These are phyloP conservation scores for Plasmodium vinckei DNA, from an alignment of 169 alveolate genomes.

Conservation along the genomic window DNA sequence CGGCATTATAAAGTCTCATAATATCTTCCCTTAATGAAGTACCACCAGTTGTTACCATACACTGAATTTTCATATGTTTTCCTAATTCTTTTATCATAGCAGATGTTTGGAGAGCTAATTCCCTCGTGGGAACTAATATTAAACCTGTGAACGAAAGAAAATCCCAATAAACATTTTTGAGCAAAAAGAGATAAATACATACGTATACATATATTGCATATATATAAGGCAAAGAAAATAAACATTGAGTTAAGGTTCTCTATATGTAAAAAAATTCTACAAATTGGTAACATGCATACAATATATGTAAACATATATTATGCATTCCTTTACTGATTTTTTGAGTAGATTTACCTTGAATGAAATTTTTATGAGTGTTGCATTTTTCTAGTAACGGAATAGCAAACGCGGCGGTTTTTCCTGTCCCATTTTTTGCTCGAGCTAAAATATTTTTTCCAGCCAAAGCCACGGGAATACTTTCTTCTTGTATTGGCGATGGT, in stretches of 20 bases:
- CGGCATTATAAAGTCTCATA: constrained; percentile 95
- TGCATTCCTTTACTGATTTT: too few species aligned
- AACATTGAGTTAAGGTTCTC: too few species aligned
- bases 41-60: constrained; percentile 99
- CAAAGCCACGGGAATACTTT: constrained; percentile 97
- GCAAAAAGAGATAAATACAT: constrained; percentile 29
- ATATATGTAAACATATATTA: too few species aligned
- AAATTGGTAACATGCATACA: too few species aligned
- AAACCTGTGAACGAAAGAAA: constrained; percentile 85
- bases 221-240: too few species aligned
- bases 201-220: not conserved
- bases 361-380: constrained; percentile 80
- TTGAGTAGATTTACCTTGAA: constrained; percentile 78
- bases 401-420: constrained; percentile 98
- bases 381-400: constrained; percentile 96
- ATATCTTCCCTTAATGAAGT: constrained; percentile 97
- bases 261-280: too few species aligned
- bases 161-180: constrained; percentile 13
- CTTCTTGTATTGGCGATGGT: constrained; percentile 99
- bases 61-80: constrained; percentile 96
- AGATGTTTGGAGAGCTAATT: constrained; percentile 96
- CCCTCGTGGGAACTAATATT: constrained; percentile 97
- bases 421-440: constrained; percentile 99
- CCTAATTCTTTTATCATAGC: constrained; percentile 97
- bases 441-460: constrained; percentile 97